Conservation (phyloP, 225 moss, liverwort and hornwort genomes). For the Bryoerythrophyllum caledonicum region DNA sequence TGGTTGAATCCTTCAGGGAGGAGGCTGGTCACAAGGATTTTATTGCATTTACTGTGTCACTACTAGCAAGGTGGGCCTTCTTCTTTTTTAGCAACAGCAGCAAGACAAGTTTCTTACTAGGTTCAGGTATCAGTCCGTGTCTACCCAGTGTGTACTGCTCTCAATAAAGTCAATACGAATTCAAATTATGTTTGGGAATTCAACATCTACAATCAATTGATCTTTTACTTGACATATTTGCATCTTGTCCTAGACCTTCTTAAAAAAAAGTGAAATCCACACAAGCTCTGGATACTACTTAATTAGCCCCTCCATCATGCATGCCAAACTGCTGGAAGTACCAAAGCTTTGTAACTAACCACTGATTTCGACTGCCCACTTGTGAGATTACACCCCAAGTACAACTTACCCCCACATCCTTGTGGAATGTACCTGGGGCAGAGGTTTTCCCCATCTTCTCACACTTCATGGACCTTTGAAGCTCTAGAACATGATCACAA, state of each 20-base stretch:
- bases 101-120: neutral
- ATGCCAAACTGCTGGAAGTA: neutral
- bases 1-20: neutral
- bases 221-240: neutral
- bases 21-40: neutral
- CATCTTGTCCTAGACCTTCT: no score
- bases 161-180: constrained; percentile 1
- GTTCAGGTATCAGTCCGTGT: neutral
- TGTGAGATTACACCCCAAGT: neutral
- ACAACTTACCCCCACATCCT: neutral
- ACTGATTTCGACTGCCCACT: neutral
- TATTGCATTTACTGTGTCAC: constrained; percentile 15
- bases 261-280: no score
- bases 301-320: neutral
- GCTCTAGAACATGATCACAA: neutral
- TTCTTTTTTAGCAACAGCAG: neutral
- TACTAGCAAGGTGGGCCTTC: neutral
- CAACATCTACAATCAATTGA: neutral
- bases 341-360: neutral
- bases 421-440: neutral
- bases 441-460: neutral
- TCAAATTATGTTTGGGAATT: neutral
- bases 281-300: no score
- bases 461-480: neutral
- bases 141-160: neutral